Percentiles rank a stretch among this genome's conserved stretches.
Conservation (phyloP, 2,329 filamentous ascomycete species). For the Fusarium chlamydosporum region DNA sequence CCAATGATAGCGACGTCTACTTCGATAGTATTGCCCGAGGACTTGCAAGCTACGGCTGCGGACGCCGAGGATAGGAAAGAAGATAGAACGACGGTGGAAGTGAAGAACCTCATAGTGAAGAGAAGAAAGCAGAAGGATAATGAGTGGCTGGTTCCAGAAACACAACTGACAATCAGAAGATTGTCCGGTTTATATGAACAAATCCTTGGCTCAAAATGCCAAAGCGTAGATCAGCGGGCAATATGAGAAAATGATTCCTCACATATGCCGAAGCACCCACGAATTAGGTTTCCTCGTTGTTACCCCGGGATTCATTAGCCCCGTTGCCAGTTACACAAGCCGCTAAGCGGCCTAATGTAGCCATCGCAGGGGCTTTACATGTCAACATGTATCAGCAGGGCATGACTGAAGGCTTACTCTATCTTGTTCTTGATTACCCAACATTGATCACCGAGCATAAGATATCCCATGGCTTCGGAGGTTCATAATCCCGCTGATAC, state of each 20-base stretch:
- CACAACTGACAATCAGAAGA: background rate
- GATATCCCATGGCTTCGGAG: background rate
- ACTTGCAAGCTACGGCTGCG: background rate
- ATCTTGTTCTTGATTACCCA: background rate
- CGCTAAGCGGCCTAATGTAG: background rate
- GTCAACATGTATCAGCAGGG: background rate
- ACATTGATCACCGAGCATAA: too few relatives aligned
- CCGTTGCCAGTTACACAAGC: background rate
- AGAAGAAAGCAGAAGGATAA: too few relatives aligned
- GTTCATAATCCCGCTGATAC: background rate
- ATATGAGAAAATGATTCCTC: background rate
- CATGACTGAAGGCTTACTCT: background rate
- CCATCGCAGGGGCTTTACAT: too few relatives aligned
- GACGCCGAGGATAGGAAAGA: background rate
- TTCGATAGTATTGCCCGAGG: background rate
- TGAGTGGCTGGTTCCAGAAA: background rate
- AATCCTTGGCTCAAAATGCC: background rate
- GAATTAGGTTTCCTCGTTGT: background rate
- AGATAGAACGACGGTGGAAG: background rate
- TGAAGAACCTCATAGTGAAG: constrained; percentile 9
- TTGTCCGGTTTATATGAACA: background rate
- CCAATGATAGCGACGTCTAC: constrained; percentile 37
- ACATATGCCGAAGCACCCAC: background rate
- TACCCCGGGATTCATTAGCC: background rate
- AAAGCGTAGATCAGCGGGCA: background rate